Evolutionary conservation across 257 asterid species (phyloP), one percentile per base, ranked within the genome.

Genomic region (Oldenlandia corymbosa): DNA sequence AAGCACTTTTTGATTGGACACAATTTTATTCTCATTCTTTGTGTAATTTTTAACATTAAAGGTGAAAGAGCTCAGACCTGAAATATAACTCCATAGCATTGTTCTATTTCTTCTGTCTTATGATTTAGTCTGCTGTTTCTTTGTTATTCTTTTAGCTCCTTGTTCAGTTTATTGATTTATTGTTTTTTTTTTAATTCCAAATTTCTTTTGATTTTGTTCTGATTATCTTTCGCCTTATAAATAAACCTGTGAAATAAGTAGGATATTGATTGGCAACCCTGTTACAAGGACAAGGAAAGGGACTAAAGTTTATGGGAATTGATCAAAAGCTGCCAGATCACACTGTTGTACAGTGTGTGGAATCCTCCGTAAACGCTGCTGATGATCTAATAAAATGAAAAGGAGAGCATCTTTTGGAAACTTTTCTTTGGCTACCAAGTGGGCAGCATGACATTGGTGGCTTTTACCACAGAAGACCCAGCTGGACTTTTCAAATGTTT

Each of bases 231-330:
- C 2, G 23, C 14, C 14, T 50, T 53, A 27, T 10, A 53, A 53
- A 31, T 60, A 42, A 60, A 39, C n/a, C 20, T 60, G 11, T 41
- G 51, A 41, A 23, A 39, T 59, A 46, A 21, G 34, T 52, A 60
- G 65, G 65, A 60, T 60, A 27, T 60, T 24, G 51, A 60, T 1
- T 60, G 65, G 65, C 37, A 5, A 26, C 52, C 51, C 52, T 12
- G 52, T 60, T 30, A 60, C 47, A 26, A 41, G 51, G 24, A 36
- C 65, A 27, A 10, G 37, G 34, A 24, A 13, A 17, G 50, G 11
- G 24, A 24, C 12, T 60, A 26, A 30, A 37, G 34, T 14, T 60
- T 14, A 17, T 21, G 6, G 37, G 24, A 23, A 24, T 59, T 39
- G 31, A 12, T 59, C 32, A 39, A 36, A 34, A 20, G 28, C 2